Percentiles rank a stretch among this genome's conserved stretches.
These are phyloP conservation scores for Herpetospermum pedunculosum DNA, from an alignment of 306 rosid genomes.

Conservation along the genomic window DNA sequence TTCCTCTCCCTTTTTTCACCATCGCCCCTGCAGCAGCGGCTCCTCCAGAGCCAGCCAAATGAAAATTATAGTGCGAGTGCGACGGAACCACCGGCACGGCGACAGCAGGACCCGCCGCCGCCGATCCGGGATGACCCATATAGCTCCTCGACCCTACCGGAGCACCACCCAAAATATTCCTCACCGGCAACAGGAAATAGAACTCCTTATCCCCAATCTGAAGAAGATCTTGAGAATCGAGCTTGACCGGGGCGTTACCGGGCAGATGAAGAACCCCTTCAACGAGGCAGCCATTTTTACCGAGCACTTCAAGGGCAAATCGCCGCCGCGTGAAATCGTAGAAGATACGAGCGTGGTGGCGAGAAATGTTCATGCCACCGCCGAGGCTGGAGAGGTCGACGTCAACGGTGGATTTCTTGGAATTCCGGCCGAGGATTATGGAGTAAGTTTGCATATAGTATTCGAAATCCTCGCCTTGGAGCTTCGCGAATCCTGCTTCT, in stretches of 20 bases:
- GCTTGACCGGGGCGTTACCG: conserved; percentile 84
- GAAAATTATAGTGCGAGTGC: conserved; percentile 41
- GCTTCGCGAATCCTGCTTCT: conserved; percentile 97
- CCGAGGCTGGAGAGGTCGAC: conserved; percentile 98
- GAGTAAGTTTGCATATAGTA: conserved; percentile 99
- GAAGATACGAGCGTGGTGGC: conserved; percentile 95
- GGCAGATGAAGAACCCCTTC: conserved; percentile 97
- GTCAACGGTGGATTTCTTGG: conserved; percentile 90
- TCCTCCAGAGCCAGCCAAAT: conserved; percentile 20
- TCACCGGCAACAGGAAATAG: conserved; percentile 69
- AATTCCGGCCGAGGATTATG: conserved; percentile 88
- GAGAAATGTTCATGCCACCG: conserved; percentile 98
- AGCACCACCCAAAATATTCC: conserved; percentile 66
- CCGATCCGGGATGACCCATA: conserved; percentile 18
- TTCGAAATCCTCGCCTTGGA: conserved; percentile 96
- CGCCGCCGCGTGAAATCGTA: conserved; percentile 95
- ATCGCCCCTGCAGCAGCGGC: conserved; percentile 20
- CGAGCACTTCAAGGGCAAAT: conserved; percentile 90
- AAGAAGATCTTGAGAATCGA: conserved; percentile 88
- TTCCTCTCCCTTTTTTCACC: conserved; percentile 59
- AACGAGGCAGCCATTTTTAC: conserved; percentile 89
- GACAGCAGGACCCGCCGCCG: conserved; percentile 8
- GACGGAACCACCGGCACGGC: conserved; percentile 17
- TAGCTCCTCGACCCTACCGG: conserved; percentile 42
- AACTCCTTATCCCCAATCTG: conserved; percentile 98